phyloP scores from a whole-genome alignment of 2,329 filamentous ascomycete species.

The Hymenoscyphus scutula region DNA sequence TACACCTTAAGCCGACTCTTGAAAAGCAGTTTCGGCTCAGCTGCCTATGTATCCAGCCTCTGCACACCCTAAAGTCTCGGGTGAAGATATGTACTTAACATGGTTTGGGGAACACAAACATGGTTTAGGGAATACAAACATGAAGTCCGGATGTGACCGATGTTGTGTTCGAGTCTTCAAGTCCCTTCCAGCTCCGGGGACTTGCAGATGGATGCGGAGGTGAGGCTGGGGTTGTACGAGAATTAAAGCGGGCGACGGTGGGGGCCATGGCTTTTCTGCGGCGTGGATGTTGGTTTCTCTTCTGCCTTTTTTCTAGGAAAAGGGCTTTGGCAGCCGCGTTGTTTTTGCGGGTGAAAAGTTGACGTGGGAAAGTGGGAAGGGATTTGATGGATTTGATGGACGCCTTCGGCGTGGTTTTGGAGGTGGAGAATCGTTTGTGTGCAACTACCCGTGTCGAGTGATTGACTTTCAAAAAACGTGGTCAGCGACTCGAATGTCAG shows the following conservation, averaged over 20 bases:
- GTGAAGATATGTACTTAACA: not conserved
- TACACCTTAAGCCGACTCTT: not conserved
- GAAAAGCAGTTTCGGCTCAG: not conserved
- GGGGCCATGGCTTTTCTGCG: no score
- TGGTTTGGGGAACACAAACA: not conserved
- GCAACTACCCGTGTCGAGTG: not conserved
- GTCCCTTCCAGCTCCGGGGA: not conserved
- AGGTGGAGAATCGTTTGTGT: not conserved
- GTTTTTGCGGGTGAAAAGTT: not conserved
- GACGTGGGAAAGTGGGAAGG: not conserved
- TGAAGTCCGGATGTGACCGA: not conserved
- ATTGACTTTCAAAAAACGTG: not conserved
- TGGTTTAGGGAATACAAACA: not conserved
- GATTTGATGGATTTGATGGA: not conserved
- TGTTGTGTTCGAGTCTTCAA: not conserved
- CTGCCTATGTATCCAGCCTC: not conserved
- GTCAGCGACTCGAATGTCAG: not conserved
- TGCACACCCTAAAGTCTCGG: not conserved
- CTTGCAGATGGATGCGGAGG: not conserved
- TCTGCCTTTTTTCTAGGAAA: not conserved
- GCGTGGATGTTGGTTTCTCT: no score
- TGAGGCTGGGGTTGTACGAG: not conserved
- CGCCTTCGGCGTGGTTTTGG: not conserved
- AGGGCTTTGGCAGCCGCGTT: not conserved
- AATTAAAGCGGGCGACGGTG: no score